Evolutionary conservation across 2,329 filamentous ascomycete genomes (phyloP), one percentile per base, ranked within the genome.

Genomic region (Drechslerella coelobrocha): DNA sequence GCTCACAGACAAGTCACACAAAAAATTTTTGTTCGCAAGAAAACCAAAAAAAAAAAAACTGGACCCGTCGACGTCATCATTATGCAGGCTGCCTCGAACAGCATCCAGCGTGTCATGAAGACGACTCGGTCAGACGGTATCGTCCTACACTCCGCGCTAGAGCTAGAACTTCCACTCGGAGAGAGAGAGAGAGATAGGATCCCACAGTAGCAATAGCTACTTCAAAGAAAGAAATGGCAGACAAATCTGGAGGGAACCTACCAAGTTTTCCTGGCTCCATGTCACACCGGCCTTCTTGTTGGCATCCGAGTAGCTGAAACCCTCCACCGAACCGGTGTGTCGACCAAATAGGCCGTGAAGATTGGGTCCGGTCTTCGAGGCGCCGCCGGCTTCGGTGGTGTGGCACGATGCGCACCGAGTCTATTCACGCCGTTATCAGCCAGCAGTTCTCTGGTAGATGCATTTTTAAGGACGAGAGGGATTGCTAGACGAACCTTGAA

Each of bases 351-450:
- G 91, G 80, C 94, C 94, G 88, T 95, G 88, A 78, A 99, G 88
- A 81, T 92, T 92, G 79, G 94, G 94, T 80, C 94, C 94, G 82
- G 96, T 91, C 89, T 97, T 97, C 91, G 97, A 96, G 83, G 87
- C 87, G 83, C 93, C 94, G 78, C 85, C 89, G 74, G 84, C 85
- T 83, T 95, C 92, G 81, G 96, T 84, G 82, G 91, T 97, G 86
- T 99, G 94, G 90, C 94, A 99, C 85, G 97, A 92, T 76, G 91
- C 90, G 85, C 94, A 99, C 81, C 94, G 89, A 77, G 92, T 97
- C 86, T 85, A 71, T 27, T 75, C 47, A 14, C 21, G 8, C 12
- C 6, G 6, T 12, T 31, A 12, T 31, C 29, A 34, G 27, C 9
- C 51, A 19, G 17, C 9, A 12, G 10, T 39, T 39, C 17, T 8